A percentile compares a stretch with the other conserved stretches of the same genome.
Evolutionary conservation across 352 stramenopile species (phyloP).

Genomic region (Phytophthora tubulina): DNA sequence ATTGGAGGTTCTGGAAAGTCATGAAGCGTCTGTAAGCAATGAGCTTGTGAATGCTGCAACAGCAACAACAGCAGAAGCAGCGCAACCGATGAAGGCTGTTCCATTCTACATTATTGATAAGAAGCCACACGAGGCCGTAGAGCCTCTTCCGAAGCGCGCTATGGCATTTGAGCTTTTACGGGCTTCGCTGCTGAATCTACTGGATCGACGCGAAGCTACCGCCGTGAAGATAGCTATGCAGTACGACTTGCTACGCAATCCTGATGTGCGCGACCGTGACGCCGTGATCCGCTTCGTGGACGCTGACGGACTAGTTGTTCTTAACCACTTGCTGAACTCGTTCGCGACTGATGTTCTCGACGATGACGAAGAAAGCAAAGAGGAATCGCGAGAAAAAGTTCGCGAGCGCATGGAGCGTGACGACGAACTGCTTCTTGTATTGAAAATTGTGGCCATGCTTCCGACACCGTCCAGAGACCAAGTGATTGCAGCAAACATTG

Average conservation of each 20-base stretch:
- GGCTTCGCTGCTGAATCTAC: constrained; percentile 58
- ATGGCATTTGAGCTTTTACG: constrained; percentile 71
- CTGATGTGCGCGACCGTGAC: constrained; percentile 69
- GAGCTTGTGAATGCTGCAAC: neutral
- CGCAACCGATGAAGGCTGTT: constrained; percentile 6
- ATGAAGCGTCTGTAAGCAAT: neutral
- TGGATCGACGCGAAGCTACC: constrained; percentile 56
- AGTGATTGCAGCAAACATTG: constrained; percentile 69
- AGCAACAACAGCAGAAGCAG: neutral
- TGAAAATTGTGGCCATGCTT: constrained; percentile 80
- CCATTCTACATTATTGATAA: constrained; percentile 66
- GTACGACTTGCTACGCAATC: constrained; percentile 68
- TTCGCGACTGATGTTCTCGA: constrained; percentile 48
- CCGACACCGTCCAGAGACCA: constrained; percentile 60
- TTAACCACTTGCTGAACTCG: constrained; percentile 60
- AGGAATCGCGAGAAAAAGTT: constrained; percentile 9
- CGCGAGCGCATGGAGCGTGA: constrained; percentile 37
- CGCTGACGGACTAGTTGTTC: constrained; percentile 59
- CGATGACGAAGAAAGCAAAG: constrained; percentile 27
- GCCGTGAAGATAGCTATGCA: constrained; percentile 58
- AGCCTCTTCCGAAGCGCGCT: constrained; percentile 57
- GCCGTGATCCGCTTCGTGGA: constrained; percentile 73
- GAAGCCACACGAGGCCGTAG: constrained; percentile 33
- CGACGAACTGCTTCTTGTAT: constrained; percentile 39
- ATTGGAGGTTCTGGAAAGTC: constrained; percentile 7